Base-by-base conservation (phyloP, 148 eudicot genomes). In the Spergularia marina region DNA sequence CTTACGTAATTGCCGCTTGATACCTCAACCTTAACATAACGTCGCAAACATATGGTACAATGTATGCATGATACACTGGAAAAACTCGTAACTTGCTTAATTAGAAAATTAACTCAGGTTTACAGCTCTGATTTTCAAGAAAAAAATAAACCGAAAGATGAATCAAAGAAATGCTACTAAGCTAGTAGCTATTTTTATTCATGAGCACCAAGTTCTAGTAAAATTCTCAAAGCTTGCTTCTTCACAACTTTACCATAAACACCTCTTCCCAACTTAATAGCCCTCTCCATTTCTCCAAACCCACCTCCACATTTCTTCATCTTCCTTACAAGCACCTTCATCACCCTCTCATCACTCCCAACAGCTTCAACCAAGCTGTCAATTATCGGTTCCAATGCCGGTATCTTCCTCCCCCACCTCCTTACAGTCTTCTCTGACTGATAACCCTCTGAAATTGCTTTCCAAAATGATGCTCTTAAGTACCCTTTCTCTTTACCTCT, bases 261-360 rank as follows among this genome's bases (percentile, higher is more conserved):
- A 63, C 98, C 98, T 86, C 96, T 94, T 65, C 97, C 97, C 44
- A 91, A 79, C 83, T 87, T 94, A 83, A 91, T 85, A 77, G 80
- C 88, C 76, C 78, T 89, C 70, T 91, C 98, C 91, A 89, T 89
- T 71, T 90, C 95, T 74, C 84, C 80, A 44, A 85, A 74, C 65
- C 86, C 84, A 71, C 79, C 66, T 53, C 83, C 82, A 77, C 82
- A 67, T 74, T 84, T 89, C 89, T 85, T 90, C 77, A 91, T 61
- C 55, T 88, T 86, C 81, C 84, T 85, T 71, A 83, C 71, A 40
- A 83, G 73, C 17, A 89, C 87, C 81, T 81, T 85, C 52, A 90
- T 67, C 51, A 94, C 79, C 79, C 95, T 87, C 72, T 89, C 95
- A 81, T 94, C 97, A 64, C 93, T 79, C 30, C 98, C 98, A 20